Base-by-base conservation (phyloP, 495 filamentous ascomycete genomes). In the Lineolata rhizophorae region DNA sequence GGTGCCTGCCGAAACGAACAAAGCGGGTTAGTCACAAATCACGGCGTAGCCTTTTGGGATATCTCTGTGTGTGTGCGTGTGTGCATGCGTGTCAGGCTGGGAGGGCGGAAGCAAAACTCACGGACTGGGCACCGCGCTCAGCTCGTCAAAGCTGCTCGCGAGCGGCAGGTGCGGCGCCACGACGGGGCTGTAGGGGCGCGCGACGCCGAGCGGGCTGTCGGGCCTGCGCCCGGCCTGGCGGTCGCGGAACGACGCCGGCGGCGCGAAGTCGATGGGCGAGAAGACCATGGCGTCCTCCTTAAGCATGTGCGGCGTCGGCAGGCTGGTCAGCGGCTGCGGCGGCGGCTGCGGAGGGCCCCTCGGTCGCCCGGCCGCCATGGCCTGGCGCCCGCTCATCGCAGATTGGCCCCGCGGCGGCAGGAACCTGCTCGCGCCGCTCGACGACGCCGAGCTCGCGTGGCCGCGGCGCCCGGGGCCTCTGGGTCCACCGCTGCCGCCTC, bases 231-330 rank as follows among this genome's bases (percentile, higher is more conserved):
- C 81, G 34, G 63, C 64, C 36, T 62, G 64, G 26, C 66, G 67
- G 17, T 82, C 74, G 34, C 62, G 64, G 52, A 69, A 72, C 5
- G 58, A 64, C 16, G 65, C 57, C 0, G 75, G 80, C 19, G 87
- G 87, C 0, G 90, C 87, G 51, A 91, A 95, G 30, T 93, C 90
- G 28, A 75, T 67, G 1, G 85, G 60, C 34, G 65, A 53, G 29
- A 76, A 49, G 36, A 75, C 59, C 34, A 18, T 5, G 2, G 71
- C 64, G 46, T 94, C 87, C 38, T 92, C 82, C 49, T 62, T 80
- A 16, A 97, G 55, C 57, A 78, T 72, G 40, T 78, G 73, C 13
- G 87, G 87, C 1, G 78, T 85, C 2, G 87, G 87, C 9, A 97
- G 62, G 1, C 74, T 64, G 28, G 56, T 61, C 18, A 97, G 70